A percentile compares a stretch with the other conserved stretches of the same genome.
Conservation (phyloP, 2,329 filamentous ascomycete genomes). For the Diaporthe ilicicola region DNA sequence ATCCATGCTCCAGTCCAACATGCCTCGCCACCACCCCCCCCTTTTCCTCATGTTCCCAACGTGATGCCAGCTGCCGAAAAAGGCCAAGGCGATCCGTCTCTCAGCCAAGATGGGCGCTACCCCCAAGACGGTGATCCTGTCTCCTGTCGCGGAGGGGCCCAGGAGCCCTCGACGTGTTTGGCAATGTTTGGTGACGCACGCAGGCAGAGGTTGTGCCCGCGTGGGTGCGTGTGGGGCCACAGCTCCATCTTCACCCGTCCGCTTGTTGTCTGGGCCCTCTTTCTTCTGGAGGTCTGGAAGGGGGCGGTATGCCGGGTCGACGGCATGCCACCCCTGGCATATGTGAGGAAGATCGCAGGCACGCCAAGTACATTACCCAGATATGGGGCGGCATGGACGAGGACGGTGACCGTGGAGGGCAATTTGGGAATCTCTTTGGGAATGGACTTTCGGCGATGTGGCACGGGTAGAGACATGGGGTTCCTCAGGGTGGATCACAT, state of each 20-base stretch:
- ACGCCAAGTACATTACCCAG: slow-evolving; percentile 18
- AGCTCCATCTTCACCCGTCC: slow-evolving; percentile 22
- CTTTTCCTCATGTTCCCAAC: background rate
- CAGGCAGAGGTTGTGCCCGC: slow-evolving; percentile 4
- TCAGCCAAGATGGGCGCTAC: slow-evolving; percentile 20
- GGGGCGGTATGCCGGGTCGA: slow-evolving; percentile 18
- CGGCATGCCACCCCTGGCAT: slow-evolving; percentile 22
- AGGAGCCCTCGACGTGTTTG: slow-evolving; percentile 7
- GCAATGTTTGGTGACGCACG: slow-evolving; percentile 18
- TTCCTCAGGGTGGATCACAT: slow-evolving; percentile 7
- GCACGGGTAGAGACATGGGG: slow-evolving; percentile 16
- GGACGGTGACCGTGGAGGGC: background rate
- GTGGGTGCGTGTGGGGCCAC: slow-evolving; percentile 1
- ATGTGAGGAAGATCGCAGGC: slow-evolving; percentile 16
- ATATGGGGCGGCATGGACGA: no score
- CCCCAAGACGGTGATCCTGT: slow-evolving; percentile 7
- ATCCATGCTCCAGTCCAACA: background rate
- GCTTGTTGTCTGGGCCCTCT: slow-evolving; percentile 18
- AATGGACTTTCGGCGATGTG: slow-evolving; percentile 2
- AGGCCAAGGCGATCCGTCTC: slow-evolving; percentile 28
- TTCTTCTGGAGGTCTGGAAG: background rate
- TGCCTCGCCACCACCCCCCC: background rate
- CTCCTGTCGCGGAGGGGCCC: background rate
- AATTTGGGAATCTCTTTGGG: slow-evolving; percentile 17
- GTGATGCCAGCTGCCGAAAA: slow-evolving; percentile 24